These are phyloP conservation scores for Aspergillus haitiensis DNA, from an alignment of 495 filamentous ascomycete genomes.

Conservation along the genomic window DNA sequence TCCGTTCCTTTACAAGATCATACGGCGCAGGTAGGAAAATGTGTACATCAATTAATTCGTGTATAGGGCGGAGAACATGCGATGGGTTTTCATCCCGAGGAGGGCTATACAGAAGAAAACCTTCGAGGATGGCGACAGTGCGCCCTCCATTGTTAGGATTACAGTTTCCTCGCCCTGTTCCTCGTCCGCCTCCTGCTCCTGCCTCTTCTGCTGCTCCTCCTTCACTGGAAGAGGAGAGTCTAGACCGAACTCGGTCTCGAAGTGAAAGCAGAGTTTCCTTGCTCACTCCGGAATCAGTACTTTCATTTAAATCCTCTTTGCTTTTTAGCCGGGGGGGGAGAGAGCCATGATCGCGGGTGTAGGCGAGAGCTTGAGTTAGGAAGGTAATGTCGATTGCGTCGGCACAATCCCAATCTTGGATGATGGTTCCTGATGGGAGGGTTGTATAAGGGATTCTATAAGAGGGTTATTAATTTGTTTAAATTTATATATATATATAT, in stretches of 20 bases:
- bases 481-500: conserved; percentile 1
- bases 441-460: conserved; percentile 53
- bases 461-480: conserved; percentile 1
- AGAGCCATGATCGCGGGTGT: conserved; percentile 64
- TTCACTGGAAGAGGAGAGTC: conserved; percentile 1
- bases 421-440: conserved; percentile 43
- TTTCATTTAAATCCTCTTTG: conserved; percentile 75
- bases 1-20: conserved; percentile 58
- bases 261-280: conserved; percentile 16
- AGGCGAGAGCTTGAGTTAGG: conserved; percentile 58
- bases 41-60: conserved; percentile 64
- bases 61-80: conserved; percentile 37
- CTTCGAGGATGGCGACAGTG: conserved; percentile 65
- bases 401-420: conserved; percentile 86
- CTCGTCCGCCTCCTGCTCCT: background rate
- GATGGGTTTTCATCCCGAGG: conserved; percentile 28
- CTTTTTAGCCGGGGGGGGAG: conserved; percentile 65
- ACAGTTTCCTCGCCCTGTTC: conserved; percentile 33
- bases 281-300: conserved; percentile 53
- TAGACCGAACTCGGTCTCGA: background rate
- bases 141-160: background rate
- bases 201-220: conserved; percentile 21
- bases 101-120: conserved; percentile 75
- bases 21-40: conserved; percentile 71
- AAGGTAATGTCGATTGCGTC: conserved; percentile 67